These are phyloP conservation scores for Ammopiptanthus mongolicus DNA, from an alignment of 306 rosid genomes.

Conservation along the genomic window DNA sequence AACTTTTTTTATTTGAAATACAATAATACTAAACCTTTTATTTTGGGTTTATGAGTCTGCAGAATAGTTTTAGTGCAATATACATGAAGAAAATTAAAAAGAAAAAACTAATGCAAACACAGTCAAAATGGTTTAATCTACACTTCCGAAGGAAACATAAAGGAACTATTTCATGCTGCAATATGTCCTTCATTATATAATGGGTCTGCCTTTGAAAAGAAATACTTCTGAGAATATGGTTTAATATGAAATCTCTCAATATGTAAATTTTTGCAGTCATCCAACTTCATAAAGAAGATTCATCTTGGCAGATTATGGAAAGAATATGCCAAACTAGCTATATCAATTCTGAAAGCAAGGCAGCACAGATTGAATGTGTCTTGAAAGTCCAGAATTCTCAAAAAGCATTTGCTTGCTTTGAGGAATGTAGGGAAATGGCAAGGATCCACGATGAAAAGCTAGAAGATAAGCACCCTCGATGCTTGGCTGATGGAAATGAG, in stretches of 20 bases:
- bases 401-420: constrained; percentile 32
- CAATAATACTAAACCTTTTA: too few species aligned
- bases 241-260: neutral
- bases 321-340: constrained; percentile 32
- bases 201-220: neutral
- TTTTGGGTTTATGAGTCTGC: neutral
- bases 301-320: constrained; percentile 40
- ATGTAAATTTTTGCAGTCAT: constrained; percentile 24
- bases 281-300: constrained; percentile 30
- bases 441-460: constrained; percentile 28
- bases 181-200: neutral
- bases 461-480: constrained; percentile 28
- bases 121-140: neutral
- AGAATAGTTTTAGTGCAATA: neutral
- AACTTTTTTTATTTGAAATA: too few species aligned
- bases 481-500: constrained; percentile 63
- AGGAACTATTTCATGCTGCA: neutral
- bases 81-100: neutral
- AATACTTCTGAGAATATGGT: neutral
- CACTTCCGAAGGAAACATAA: neutral
- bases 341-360: neutral
- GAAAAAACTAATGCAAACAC: constrained; percentile 5
- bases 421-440: constrained; percentile 38
- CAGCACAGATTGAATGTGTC: constrained; percentile 26
- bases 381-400: constrained; percentile 34